These are phyloP conservation scores for Albatrellus ellisii DNA, from an alignment of 768 basidiomycete species.

Conservation along the genomic window DNA sequence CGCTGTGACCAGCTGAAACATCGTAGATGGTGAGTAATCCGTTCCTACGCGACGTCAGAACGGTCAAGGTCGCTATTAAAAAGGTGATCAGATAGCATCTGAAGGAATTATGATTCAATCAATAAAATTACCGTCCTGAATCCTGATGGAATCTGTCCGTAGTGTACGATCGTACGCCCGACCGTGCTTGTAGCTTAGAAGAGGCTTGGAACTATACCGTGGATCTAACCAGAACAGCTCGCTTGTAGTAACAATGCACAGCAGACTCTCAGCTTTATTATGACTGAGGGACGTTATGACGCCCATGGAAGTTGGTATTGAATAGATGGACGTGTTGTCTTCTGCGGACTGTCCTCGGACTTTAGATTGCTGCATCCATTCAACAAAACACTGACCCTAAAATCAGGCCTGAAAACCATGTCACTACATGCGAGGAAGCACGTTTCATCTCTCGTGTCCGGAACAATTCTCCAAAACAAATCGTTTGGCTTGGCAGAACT, in stretches of 20 bases:
- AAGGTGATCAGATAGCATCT: not conserved
- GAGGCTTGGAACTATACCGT: conserved; percentile 39
- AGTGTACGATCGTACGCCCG: conserved; percentile 50
- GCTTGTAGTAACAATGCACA: conserved; percentile 45
- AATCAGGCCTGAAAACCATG: conserved; percentile 33
- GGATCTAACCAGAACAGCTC: conserved; percentile 62
- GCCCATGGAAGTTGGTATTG: conserved; percentile 21
- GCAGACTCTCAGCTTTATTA: conserved; percentile 26
- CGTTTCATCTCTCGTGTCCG: conserved; percentile 21
- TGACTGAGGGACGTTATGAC: conserved; percentile 43
- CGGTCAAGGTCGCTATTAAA: conserved; percentile 32
- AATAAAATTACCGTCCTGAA: conserved; percentile 19
- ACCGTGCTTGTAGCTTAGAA: conserved; percentile 49
- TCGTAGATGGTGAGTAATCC: conserved; percentile 52
- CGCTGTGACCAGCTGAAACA: conserved; percentile 29
- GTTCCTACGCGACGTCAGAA: conserved; percentile 49
- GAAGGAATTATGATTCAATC: not conserved
- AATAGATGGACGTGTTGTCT: conserved; percentile 19
- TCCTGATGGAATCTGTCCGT: conserved; percentile 24
- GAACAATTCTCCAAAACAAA: conserved; percentile 40
- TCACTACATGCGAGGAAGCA: conserved; percentile 37
- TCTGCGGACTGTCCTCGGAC: not conserved
- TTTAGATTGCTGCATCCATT: not conserved
- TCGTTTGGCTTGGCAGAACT: conserved; percentile 13
- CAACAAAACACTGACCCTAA: conserved; percentile 31